Evolutionary conservation across 2,329 filamentous ascomycete species (phyloP), one percentile per base, ranked within the genome.

Genomic region (Ceratocystis diversiconidia): DNA sequence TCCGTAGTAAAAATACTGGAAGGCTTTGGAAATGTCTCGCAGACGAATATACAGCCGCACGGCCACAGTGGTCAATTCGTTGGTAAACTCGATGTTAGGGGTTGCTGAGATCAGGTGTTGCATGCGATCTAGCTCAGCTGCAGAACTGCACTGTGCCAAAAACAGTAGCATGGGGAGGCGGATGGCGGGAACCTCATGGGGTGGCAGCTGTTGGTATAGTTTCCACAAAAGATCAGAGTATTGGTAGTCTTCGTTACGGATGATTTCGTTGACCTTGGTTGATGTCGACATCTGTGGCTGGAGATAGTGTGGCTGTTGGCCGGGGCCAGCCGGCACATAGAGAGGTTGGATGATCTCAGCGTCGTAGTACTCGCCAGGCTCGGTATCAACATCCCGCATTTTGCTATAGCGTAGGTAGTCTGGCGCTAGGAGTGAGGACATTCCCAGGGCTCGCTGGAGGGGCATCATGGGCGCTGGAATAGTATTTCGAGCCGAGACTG

Each of bases 111-210:
- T 67, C 25, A 67, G 30, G 44, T 65, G 48, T 19, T 65, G 66
- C 63, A 68, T 68, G 2, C 66, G 61, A 32, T 68, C 66, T 36
- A 66, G 19, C 52, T 68, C 66, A 7, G 66, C 66, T 2, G 64
- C 61, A 17, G 66, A 68, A 30, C 63, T 65, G 43, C 66, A 68
- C 43, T 64, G 63, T 2, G 63, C 63, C n/a, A 68, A 22, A 48
- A 63, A 68, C 43, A 65, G 32, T 17, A 68, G 28, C 15, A 68
- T 30, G 2, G 61, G 66, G 7, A 66, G 22, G 2, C 66, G 64
- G 4, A 65, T 30, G 19, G 48, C 19, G 1, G 61, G 25, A 17
- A 46, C 30, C 6, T 68, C 36, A 7, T 61, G 43, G 12, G 61
- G 32, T 10, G 36, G 48, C 15, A 68, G 32, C 32, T 52, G 52